A percentile compares a stretch with the other conserved stretches of the same genome.
Conservation (phyloP, 2,329 filamentous ascomycete species). For the Dactylonectria macrodidyma region DNA sequence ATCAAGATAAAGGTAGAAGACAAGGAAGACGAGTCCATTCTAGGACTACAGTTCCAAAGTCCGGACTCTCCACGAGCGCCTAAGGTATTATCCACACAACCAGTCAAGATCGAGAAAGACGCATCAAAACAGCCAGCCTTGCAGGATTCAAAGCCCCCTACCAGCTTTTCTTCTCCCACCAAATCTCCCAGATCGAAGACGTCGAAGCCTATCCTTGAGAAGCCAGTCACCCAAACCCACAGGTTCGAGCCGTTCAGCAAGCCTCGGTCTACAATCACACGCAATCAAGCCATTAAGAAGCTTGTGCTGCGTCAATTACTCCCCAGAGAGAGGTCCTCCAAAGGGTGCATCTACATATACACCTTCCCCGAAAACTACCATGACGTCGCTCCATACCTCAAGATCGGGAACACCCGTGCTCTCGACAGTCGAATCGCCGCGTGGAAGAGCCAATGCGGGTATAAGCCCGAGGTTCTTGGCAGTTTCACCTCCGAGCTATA, state of each 20-base stretch:
- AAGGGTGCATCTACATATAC: slow-evolving; percentile 47
- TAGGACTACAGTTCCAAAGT: neutral
- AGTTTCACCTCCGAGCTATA: slow-evolving; percentile 38
- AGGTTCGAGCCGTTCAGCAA: slow-evolving; percentile 38
- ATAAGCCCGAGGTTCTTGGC: slow-evolving; percentile 39
- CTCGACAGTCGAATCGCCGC: slow-evolving; percentile 41
- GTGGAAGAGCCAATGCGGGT: slow-evolving; percentile 45
- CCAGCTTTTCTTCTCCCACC: neutral
- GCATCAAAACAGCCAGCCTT: neutral
- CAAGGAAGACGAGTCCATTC: slow-evolving; percentile 1
- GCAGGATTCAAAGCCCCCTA: neutral
- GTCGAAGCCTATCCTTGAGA: neutral
- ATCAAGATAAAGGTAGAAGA: slow-evolving; percentile 36
- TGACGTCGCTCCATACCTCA: slow-evolving; percentile 41
- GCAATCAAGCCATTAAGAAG: slow-evolving; percentile 39
- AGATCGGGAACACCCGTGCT: slow-evolving; percentile 49
- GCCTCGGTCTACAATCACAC: slow-evolving; percentile 14
- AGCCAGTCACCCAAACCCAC: slow-evolving; percentile 24
- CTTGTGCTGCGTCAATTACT: slow-evolving; percentile 29
- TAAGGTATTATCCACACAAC: neutral
- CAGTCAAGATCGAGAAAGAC: slow-evolving; percentile 16
- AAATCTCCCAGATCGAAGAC: neutral
- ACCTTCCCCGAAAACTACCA: slow-evolving; percentile 39
- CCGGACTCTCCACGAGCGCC: neutral
- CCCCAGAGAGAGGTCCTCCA: neutral